Base-by-base conservation (phyloP, 1,284 basidiomycete genomes). In the Trichosporon sp. region DNA sequence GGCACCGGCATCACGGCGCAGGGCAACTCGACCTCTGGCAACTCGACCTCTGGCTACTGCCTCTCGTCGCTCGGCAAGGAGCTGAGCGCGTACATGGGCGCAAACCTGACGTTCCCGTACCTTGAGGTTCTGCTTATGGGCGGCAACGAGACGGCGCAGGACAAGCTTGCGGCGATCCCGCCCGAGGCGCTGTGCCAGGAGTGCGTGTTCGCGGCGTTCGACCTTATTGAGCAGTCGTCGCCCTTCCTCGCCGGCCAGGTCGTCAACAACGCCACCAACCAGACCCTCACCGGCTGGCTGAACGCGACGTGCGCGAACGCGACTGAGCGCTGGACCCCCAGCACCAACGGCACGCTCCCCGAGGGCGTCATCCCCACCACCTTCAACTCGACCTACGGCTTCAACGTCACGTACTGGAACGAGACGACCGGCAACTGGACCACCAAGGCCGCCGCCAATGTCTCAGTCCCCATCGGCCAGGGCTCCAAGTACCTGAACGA, bases 181-280 rank as follows among this genome's bases (percentile, higher is more conserved):
- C 68, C 70, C 32, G 72, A 69, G 27, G 72, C 72, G 9, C 68
- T 80, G 12, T 83, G 82, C 77, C 72, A 72, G 65, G 80, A 83
- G 69, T 83, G 82, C 71, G 73, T 82, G 69, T 78, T 77, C 70
- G 81, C 73, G 34, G 78, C 76, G 13, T 68, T 78, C 65, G 75
- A 79, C 60, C 70, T 83, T 35, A 73, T 82, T 58, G 70, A 77
- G 58, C 67, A 75, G 53, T 68, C 73, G 32, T 80, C 76, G 68
- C 81, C 82, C 65, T 63, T 64, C 32, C 29, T 81, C 63, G 77
- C 75, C n/a, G 76, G 76, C 68, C 63, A 71, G 58, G 62, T 69
- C 31, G 47, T 78, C 68, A 64, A 69, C 31, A 66, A 66, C 44
- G 68, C 74, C 44, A 53, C 44, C 68, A 78, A 76, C 68, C 15